Conservation (phyloP, 2,329 filamentous ascomycete species). For the Pezicula carpinea region DNA sequence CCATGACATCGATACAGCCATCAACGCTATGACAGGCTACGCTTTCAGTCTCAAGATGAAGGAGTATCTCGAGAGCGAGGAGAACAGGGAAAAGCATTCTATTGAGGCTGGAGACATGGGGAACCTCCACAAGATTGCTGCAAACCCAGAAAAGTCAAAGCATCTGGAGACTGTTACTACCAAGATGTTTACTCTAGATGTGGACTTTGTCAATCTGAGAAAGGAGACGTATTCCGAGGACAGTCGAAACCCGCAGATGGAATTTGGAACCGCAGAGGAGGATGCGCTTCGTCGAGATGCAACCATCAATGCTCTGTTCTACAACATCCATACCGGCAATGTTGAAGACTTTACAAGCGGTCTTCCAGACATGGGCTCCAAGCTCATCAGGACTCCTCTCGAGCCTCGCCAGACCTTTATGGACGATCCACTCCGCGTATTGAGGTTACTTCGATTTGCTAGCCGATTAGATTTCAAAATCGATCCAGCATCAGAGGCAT, state of each 20-base stretch:
- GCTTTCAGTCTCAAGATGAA: slow-evolving; percentile 67
- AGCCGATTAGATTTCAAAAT: slow-evolving; percentile 79
- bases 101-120: slow-evolving; percentile 58
- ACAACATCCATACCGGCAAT: slow-evolving; percentile 74
- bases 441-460: slow-evolving; percentile 85
- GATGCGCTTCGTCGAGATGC: slow-evolving; percentile 88
- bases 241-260: slow-evolving; percentile 85
- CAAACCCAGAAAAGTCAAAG: slow-evolving; percentile 94
- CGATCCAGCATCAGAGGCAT: slow-evolving; percentile 59
- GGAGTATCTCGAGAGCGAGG: slow-evolving; percentile 59
- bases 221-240: slow-evolving; percentile 89
- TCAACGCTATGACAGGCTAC: slow-evolving; percentile 80
- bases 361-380: slow-evolving; percentile 65
- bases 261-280: slow-evolving; percentile 88
- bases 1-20: slow-evolving; percentile 80
- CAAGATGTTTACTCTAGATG: slow-evolving; percentile 77
- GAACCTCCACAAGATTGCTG: slow-evolving; percentile 80
- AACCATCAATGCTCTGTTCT: slow-evolving; percentile 93
- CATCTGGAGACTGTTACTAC: slow-evolving; percentile 90
- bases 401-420: slow-evolving; percentile 89
- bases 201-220: slow-evolving; percentile 91
- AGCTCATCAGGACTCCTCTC: slow-evolving; percentile 78
- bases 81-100: slow-evolving; percentile 56
- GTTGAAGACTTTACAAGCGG: slow-evolving; percentile 87
- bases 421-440: slow-evolving; percentile 84